Conservation (phyloP, 495 filamentous ascomycete species). For the Endocarpon pusillum region DNA sequence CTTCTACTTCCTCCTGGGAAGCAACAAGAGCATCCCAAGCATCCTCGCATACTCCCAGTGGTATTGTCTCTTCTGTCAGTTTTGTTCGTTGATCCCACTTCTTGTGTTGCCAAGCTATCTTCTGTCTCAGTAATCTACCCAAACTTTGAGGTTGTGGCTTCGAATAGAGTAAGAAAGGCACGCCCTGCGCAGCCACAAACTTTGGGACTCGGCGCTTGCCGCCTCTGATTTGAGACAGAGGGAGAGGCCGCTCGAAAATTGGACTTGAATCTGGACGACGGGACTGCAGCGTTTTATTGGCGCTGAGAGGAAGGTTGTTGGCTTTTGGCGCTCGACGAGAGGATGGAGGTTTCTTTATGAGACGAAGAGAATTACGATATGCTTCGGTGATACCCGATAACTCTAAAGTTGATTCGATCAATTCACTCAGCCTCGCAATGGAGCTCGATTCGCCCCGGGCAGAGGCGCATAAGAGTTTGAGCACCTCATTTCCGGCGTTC, state of each 20-base stretch:
- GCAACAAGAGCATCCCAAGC: too few relatives aligned
- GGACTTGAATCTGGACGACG: slow-evolving; percentile 24
- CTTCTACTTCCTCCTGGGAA: too few relatives aligned
- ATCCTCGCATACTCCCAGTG: too few relatives aligned
- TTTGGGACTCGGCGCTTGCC: slow-evolving; percentile 42
- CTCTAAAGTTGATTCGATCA: slow-evolving; percentile 12
- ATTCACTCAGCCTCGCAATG: slow-evolving; percentile 9
- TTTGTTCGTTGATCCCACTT: slow-evolving; percentile 22
- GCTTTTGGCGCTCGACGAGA: slow-evolving; percentile 12
- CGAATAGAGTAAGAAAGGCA: slow-evolving; percentile 54
- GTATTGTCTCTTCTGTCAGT: too few relatives aligned
- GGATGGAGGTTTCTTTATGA: slow-evolving; percentile 6
- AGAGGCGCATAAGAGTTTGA: slow-evolving; percentile 24
- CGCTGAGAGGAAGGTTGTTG: slow-evolving; percentile 15
- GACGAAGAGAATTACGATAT: slow-evolving; percentile 9
- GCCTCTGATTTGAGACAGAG: slow-evolving; percentile 22
- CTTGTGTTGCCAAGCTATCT: slow-evolving; percentile 20
- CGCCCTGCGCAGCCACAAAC: slow-evolving; percentile 35
- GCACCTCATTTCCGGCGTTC: slow-evolving; percentile 49
- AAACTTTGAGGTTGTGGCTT: slow-evolving; percentile 50
- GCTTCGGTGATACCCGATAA: background rate
- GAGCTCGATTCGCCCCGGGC: slow-evolving; percentile 16
- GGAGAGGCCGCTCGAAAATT: slow-evolving; percentile 27
- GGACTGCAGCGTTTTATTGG: slow-evolving; percentile 15
- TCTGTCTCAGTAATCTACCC: slow-evolving; percentile 36